Conservation (phyloP, 2,329 filamentous ascomycete genomes). For the Torrubiella hemipterigena region DNA sequence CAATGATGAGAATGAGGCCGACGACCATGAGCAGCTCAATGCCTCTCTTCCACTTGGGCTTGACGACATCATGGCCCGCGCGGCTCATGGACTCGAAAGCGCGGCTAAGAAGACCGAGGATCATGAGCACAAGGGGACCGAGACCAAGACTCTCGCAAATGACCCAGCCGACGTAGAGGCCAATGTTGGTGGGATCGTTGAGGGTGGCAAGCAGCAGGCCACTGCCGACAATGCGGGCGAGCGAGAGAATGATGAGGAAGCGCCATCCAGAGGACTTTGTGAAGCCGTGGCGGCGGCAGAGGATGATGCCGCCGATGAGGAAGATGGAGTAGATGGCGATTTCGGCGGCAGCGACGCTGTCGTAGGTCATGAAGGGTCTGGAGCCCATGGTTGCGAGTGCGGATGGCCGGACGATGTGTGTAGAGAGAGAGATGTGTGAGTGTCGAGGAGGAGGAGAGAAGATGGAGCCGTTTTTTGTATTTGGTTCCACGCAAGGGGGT, state of each 20-base stretch:
- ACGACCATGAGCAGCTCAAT: conserved; percentile 30
- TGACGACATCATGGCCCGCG: conserved; percentile 15
- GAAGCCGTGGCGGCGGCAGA: conserved; percentile 39
- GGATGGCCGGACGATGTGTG: too few relatives aligned
- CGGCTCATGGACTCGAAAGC: conserved; percentile 35
- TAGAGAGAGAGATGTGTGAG: too few relatives aligned
- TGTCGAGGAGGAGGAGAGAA: too few relatives aligned
- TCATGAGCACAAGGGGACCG: conserved; percentile 34
- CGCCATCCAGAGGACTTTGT: conserved; percentile 48
- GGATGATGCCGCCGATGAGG: conserved; percentile 15
- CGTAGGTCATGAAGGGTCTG: conserved; percentile 14
- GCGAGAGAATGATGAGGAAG: conserved; percentile 45
- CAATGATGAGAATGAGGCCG: conserved; percentile 21
- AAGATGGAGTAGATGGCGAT: conserved; percentile 17
- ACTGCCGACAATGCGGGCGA: conserved; percentile 44
- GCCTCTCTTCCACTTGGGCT: conserved; percentile 17
- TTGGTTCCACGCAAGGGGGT: too few relatives aligned
- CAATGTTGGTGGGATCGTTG: conserved; percentile 35
- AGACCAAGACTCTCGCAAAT: conserved; percentile 19
- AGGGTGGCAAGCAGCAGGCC: conserved; percentile 28
- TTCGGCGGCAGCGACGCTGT: conserved; percentile 19
- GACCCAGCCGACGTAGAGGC: conserved; percentile 20
- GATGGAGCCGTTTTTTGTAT: too few relatives aligned
- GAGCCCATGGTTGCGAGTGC: not conserved
- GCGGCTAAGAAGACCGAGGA: conserved; percentile 18